A percentile compares a stretch with the other conserved stretches of the same genome.
phyloP scores from a whole-genome alignment of 495 filamentous ascomycete genomes.

The Penicillium herquei region DNA sequence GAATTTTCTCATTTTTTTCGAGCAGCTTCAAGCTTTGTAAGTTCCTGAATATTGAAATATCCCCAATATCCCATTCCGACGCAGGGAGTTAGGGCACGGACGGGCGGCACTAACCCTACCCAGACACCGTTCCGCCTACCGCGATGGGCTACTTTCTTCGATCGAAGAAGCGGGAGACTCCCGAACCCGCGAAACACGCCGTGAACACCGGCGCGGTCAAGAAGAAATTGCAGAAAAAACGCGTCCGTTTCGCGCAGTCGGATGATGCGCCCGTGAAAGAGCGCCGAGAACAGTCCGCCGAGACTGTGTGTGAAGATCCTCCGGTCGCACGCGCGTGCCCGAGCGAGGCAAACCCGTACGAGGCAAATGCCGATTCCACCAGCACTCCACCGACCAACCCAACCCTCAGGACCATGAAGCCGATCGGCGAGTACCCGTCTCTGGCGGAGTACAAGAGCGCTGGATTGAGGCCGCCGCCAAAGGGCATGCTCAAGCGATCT shows the following conservation, averaged over 20 bases:
- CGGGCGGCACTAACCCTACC: slow-evolving; percentile 26
- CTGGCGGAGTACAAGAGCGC: slow-evolving; percentile 22
- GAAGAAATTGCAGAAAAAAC: slow-evolving; percentile 17
- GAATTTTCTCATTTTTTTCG: no score
- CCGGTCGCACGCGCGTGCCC: slow-evolving; percentile 13
- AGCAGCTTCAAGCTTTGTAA: no score
- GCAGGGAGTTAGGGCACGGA: slow-evolving; percentile 17
- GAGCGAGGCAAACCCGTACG: slow-evolving; percentile 8
- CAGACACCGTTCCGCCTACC: slow-evolving; percentile 24
- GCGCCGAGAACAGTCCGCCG: not conserved
- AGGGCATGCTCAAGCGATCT: slow-evolving; percentile 1
- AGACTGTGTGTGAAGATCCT: slow-evolving; percentile 14
- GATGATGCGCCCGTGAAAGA: slow-evolving; percentile 11
- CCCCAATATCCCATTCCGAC: not conserved
- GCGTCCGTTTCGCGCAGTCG: slow-evolving; percentile 4
- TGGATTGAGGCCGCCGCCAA: slow-evolving; percentile 15
- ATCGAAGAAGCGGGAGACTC: slow-evolving; percentile 12
- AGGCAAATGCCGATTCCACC: slow-evolving; percentile 10
- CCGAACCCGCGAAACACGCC: slow-evolving; percentile 10
- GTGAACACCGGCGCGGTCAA: slow-evolving; percentile 11
- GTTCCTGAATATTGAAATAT: no score
- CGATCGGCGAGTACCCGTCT: slow-evolving; percentile 28
- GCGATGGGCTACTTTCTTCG: slow-evolving; percentile 21
- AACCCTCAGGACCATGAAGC: slow-evolving; percentile 19
- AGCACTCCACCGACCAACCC: slow-evolving; percentile 1